A percentile compares a stretch with the other conserved stretches of the same genome.
phyloP scores from a whole-genome alignment of 192 early-diverging fungal species.

The Backusella morwellensis region DNA sequence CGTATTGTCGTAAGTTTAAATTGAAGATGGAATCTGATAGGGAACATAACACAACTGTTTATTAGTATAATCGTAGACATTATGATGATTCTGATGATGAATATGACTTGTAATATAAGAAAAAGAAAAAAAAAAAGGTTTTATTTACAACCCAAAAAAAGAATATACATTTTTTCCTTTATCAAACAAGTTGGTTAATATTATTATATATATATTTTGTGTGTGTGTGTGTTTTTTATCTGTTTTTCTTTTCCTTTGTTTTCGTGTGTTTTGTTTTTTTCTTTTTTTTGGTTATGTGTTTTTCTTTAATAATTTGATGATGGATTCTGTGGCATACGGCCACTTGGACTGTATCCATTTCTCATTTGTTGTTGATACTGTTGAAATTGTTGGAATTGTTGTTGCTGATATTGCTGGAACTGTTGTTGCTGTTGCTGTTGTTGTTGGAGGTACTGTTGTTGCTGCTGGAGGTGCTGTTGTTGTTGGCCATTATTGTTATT shows the following conservation, averaged over 20 bases:
- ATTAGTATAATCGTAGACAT: conserved; percentile 54
- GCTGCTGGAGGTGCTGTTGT: neutral
- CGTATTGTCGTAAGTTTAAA: conserved; percentile 73
- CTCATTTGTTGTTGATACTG: neutral
- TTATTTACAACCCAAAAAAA: conserved; percentile 4
- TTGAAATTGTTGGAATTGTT: neutral
- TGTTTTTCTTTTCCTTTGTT: neutral
- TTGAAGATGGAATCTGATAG: neutral
- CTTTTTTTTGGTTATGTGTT: neutral
- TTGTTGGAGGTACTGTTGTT: neutral
- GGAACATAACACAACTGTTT: neutral
- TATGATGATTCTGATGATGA: conserved; percentile 62
- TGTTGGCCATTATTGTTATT: conserved; percentile 16
- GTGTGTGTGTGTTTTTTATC: neutral
- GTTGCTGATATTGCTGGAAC: neutral
- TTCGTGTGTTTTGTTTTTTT: neutral
- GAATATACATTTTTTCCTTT: conserved; percentile 5
- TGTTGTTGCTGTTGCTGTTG: neutral
- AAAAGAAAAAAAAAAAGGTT: neutral
- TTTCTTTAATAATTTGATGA: neutral
- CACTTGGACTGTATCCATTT: neutral
- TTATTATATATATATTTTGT: neutral
- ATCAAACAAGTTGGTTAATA: neutral
- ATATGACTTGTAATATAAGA: conserved; percentile 42
- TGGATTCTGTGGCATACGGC: neutral